These are phyloP conservation scores for Silene conica DNA, from an alignment of 148 eudicot species.

Conservation along the genomic window DNA sequence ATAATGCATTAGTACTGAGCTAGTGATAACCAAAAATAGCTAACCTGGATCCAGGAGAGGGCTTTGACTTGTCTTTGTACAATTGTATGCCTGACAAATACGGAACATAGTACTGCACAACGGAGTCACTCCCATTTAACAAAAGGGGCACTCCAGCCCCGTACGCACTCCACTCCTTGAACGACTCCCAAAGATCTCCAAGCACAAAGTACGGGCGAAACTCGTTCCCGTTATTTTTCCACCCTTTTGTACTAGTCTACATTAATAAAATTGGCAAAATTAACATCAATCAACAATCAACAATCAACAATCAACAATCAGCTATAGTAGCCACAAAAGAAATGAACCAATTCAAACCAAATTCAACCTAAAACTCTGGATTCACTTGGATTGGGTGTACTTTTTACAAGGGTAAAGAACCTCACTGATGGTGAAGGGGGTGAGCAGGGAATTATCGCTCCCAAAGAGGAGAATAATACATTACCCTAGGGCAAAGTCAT, in stretches of 20 bases:
- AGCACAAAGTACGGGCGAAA: constrained; percentile 70
- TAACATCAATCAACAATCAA: not conserved
- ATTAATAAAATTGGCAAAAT: not conserved
- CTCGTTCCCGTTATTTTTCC: constrained; percentile 46
- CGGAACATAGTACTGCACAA: constrained; percentile 91
- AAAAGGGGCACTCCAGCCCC: constrained; percentile 93
- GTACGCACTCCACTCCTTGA: constrained; percentile 92
- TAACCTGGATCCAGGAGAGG: constrained; percentile 44
- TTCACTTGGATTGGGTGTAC: not conserved
- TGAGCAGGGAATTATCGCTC: not conserved
- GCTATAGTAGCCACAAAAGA: not conserved
- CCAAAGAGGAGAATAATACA: not conserved
- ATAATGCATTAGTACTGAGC: constrained; percentile 10
- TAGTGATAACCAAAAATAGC: constrained; percentile 11
- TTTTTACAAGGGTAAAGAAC: not conserved
- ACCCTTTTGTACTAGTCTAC: constrained; percentile 58
- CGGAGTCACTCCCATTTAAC: constrained; percentile 64
- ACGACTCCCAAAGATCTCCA: constrained; percentile 94
- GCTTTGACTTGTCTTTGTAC: constrained; percentile 60
- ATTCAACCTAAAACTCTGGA: not conserved
- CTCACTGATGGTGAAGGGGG: not conserved
- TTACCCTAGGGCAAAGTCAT: not conserved
- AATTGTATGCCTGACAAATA: constrained; percentile 85
- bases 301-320: not conserved
- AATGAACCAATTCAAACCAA: not conserved